A percentile compares a stretch with the other conserved stretches of the same genome.
phyloP scores from a whole-genome alignment of 2,329 filamentous ascomycete genomes.

The Daldinia sp. region DNA sequence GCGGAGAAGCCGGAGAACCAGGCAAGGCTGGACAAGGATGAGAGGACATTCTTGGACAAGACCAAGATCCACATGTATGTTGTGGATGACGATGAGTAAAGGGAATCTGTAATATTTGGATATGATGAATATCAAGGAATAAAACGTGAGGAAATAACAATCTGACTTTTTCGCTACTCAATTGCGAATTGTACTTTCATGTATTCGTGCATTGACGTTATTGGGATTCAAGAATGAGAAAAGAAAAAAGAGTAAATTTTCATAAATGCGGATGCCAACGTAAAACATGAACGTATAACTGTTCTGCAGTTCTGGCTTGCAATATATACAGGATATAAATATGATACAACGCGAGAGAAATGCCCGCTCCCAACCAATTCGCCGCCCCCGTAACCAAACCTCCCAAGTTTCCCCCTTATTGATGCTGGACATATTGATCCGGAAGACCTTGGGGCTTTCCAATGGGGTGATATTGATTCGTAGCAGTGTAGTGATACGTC shows the following conservation, averaged over 20 bases:
- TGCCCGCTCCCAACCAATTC: background rate
- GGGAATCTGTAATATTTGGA: background rate
- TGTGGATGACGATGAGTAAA: background rate
- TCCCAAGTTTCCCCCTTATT: background rate
- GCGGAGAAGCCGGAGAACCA: slow-evolving; percentile 1
- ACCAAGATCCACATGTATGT: background rate
- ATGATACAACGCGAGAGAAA: background rate
- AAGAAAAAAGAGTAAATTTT: background rate
- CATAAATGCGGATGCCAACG: background rate
- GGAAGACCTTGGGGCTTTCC: background rate
- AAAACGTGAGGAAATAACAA: background rate
- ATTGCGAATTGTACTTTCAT: background rate
- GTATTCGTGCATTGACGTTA: background rate
- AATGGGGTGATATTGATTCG: background rate
- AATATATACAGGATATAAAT: background rate
- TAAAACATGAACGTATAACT: background rate
- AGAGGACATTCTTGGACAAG: background rate
- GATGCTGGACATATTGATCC: background rate
- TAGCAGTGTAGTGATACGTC: background rate
- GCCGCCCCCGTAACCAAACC: background rate
- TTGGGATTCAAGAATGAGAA: background rate
- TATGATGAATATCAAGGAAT: background rate
- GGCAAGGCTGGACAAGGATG: background rate
- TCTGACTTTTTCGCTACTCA: background rate
- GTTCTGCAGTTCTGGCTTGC: background rate